Conservation (phyloP, 2,329 filamentous ascomycete genomes). For the Aspergillus tamarii region DNA sequence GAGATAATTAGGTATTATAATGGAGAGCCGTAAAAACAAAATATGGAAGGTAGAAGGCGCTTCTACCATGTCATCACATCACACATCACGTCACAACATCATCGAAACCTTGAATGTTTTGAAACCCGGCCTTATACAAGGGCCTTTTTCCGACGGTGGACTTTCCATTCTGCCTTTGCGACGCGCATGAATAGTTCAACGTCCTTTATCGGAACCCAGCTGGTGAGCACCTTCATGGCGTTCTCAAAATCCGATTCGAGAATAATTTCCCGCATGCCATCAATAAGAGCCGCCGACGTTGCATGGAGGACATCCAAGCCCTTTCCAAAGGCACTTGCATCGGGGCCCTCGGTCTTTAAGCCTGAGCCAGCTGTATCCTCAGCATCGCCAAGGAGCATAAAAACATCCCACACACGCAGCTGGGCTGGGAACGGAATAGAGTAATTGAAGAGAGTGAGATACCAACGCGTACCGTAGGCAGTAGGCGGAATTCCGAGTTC, state of each 20-base stretch:
- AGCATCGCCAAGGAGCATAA: conserved; percentile 86
- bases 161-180: conserved; percentile 83
- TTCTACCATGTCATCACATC: conserved; percentile 5
- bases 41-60: conserved; percentile 2
- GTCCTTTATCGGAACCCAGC: conserved; percentile 91
- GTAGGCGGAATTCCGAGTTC: conserved; percentile 82
- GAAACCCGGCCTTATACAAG: background rate
- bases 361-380: conserved; percentile 44
- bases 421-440: conserved; percentile 93
- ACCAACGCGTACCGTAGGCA: conserved; percentile 96
- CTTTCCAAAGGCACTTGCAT: conserved; percentile 53
- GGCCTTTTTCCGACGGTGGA: conserved; percentile 55
- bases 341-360: conserved; percentile 23
- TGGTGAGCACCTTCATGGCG: conserved; percentile 94
- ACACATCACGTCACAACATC: conserved; percentile 1
- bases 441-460: conserved; percentile 95
- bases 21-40: conserved; percentile 7
- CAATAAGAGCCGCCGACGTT: conserved; percentile 84
- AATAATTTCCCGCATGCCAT: conserved; percentile 84
- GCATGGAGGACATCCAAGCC: conserved; percentile 89
- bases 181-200: conserved; percentile 93
- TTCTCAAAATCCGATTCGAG: conserved; percentile 96
- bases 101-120: background rate
- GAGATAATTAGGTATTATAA: conserved; percentile 12
- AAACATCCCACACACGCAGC: conserved; percentile 95